Percentiles rank a stretch among this genome's conserved stretches.
These are phyloP conservation scores for Aspergillus transmontanensis DNA, from an alignment of 2,329 filamentous ascomycete genomes.

Conservation along the genomic window DNA sequence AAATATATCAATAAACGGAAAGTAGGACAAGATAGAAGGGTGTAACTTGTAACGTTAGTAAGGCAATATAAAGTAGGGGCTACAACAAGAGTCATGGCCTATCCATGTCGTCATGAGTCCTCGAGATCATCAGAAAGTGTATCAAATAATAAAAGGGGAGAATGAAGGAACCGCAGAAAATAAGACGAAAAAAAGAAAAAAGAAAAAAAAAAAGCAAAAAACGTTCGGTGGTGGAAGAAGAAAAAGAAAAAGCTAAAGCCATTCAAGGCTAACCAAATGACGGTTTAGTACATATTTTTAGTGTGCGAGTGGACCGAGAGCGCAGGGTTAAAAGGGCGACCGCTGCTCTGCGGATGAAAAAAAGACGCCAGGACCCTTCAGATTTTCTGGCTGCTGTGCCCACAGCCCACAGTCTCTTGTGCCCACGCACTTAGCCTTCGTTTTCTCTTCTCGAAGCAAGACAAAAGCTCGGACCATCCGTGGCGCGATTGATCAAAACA, in stretches of 20 bases:
- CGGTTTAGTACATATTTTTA: constrained; percentile 21
- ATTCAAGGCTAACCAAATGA: background rate
- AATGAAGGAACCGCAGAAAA: constrained; percentile 3
- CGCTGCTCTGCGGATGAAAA: constrained; percentile 23
- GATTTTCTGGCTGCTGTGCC: constrained; percentile 18
- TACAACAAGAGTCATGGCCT: background rate
- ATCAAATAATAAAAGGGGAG: background rate
- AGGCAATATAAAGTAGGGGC: background rate
- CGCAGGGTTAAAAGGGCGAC: constrained; percentile 41
- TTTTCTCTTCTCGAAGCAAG: background rate
- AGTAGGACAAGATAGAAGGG: background rate
- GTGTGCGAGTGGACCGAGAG: constrained; percentile 17
- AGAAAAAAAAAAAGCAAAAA: constrained; percentile 1
- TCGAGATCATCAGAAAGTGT: background rate
- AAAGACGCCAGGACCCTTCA: constrained; percentile 18
- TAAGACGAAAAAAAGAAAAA: constrained; percentile 11
- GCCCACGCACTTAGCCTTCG: constrained; percentile 21
- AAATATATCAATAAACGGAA: background rate
- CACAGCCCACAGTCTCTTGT: constrained; percentile 16
- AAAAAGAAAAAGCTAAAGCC: constrained; percentile 10
- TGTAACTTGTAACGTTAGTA: background rate
- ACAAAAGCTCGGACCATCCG: constrained; percentile 21
- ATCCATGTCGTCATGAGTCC: background rate
- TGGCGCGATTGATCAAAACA: constrained; percentile 16
- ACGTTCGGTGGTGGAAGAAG: background rate